Conservation (phyloP, 2,329 filamentous ascomycete species). For the Sclerotinia borealis region DNA sequence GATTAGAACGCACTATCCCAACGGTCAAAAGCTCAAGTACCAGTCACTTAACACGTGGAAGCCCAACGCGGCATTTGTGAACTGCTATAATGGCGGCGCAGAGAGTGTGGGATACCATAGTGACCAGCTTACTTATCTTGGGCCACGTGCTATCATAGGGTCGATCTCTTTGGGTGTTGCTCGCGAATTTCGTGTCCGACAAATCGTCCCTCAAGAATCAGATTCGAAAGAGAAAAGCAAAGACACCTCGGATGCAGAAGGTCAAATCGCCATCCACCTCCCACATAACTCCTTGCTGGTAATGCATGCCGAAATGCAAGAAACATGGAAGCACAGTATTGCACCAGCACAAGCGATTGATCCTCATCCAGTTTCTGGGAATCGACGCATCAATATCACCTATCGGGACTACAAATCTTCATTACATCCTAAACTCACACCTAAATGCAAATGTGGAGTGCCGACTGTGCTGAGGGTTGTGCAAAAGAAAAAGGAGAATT, state of each 20-base stretch:
- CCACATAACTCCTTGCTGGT: constrained; percentile 90
- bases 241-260: constrained; percentile 57
- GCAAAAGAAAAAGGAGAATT: constrained; percentile 68
- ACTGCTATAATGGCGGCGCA: constrained; percentile 78
- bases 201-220: constrained; percentile 57
- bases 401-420: constrained; percentile 79
- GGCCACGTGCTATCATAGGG: constrained; percentile 81
- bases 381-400: constrained; percentile 83
- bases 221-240: constrained; percentile 25
- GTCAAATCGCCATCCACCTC: constrained; percentile 87
- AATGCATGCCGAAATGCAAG: constrained; percentile 98
- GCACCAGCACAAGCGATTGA: constrained; percentile 69
- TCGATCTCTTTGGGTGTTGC: constrained; percentile 86
- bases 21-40: constrained; percentile 66
- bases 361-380: constrained; percentile 76
- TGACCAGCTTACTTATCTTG: constrained; percentile 89
- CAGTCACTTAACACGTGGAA: constrained; percentile 70
- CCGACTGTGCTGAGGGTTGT: constrained; percentile 68
- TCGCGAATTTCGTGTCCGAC: constrained; percentile 85
- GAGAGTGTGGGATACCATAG: constrained; percentile 89
- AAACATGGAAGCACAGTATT: constrained; percentile 91
- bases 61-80: constrained; percentile 89
- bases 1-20: constrained; percentile 62
- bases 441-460: constrained; percentile 68
- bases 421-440: constrained; percentile 72